Evolutionary conservation across 805 yeast species (phyloP).

Genomic region (Dipodascus albidus): DNA sequence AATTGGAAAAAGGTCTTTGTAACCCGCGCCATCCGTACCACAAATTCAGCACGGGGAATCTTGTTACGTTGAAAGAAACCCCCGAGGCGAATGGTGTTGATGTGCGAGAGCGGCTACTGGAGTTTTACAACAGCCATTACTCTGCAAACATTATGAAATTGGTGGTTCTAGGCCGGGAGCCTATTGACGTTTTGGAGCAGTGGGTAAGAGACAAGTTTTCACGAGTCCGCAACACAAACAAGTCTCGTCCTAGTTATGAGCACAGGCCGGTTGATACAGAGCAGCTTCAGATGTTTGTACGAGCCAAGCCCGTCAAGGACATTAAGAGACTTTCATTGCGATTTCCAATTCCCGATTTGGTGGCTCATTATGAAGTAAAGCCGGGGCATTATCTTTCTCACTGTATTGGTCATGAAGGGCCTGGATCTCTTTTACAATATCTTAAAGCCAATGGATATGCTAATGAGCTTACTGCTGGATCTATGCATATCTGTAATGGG

Average conservation of each 20-base stretch:
- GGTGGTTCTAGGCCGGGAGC: constrained; percentile 74
- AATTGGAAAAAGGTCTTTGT: constrained; percentile 64
- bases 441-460: constrained; percentile 74
- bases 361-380: constrained; percentile 50
- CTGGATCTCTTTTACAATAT: constrained; percentile 66
- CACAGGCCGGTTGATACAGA: constrained; percentile 37
- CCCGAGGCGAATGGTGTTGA: constrained; percentile 55
- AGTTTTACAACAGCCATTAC: constrained; percentile 61
- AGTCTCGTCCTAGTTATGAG: constrained; percentile 29
- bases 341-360: constrained; percentile 69
- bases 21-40: constrained; percentile 73
- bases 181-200: constrained; percentile 52
- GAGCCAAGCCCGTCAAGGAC: constrained; percentile 78
- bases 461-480: constrained; percentile 64
- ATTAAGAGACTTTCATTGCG: constrained; percentile 51
- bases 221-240: constrained; percentile 42
- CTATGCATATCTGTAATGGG: constrained; percentile 42
- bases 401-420: constrained; percentile 84
- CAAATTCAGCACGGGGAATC: constrained; percentile 86
- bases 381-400: constrained; percentile 70
- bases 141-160: constrained; percentile 85
- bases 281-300: constrained; percentile 42
- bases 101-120: constrained; percentile 69
- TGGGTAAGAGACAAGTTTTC: constrained; percentile 65
- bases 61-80: constrained; percentile 52